phyloP scores from a whole-genome alignment of 2,329 filamentous ascomycete genomes.

The Venturia oleaginea region DNA sequence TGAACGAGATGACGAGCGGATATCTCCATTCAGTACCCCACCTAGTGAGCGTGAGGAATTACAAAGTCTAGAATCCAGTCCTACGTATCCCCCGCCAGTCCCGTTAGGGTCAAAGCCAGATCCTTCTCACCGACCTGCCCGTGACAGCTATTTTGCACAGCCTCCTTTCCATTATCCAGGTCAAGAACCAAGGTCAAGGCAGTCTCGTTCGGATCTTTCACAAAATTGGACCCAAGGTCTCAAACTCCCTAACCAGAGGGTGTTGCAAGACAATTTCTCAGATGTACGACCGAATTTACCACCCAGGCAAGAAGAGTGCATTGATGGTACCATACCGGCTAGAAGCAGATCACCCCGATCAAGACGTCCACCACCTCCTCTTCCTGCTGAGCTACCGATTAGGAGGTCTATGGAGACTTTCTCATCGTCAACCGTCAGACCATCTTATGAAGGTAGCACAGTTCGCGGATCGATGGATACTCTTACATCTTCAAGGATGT shows the following conservation, averaged over 20 bases:
- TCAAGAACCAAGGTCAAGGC: neutral
- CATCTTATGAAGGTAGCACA: conserved; percentile 17
- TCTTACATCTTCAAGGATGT: conserved; percentile 20
- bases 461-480: conserved; percentile 29
- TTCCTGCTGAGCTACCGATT: conserved; percentile 15
- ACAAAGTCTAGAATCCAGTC: conserved; percentile 1
- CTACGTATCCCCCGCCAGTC: conserved; percentile 8
- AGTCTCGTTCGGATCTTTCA: neutral
- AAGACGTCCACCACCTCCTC: conserved; percentile 10
- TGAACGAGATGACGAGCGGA: conserved; percentile 33
- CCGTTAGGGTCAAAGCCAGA: conserved; percentile 10
- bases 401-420: conserved; percentile 13
- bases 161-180: neutral
- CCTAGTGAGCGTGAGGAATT: conserved; percentile 60
- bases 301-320: neutral
- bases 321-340: neutral
- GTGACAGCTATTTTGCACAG: conserved; percentile 9
- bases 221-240: neutral
- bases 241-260: neutral
- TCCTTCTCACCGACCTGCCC: neutral
- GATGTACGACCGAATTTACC: conserved; percentile 12
- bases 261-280: neutral
- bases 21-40: conserved; percentile 81
- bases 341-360: conserved; percentile 7
- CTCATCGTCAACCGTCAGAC: neutral